phyloP scores from a whole-genome alignment of 2,329 filamentous ascomycete genomes.

The Mariannaea sp. region DNA sequence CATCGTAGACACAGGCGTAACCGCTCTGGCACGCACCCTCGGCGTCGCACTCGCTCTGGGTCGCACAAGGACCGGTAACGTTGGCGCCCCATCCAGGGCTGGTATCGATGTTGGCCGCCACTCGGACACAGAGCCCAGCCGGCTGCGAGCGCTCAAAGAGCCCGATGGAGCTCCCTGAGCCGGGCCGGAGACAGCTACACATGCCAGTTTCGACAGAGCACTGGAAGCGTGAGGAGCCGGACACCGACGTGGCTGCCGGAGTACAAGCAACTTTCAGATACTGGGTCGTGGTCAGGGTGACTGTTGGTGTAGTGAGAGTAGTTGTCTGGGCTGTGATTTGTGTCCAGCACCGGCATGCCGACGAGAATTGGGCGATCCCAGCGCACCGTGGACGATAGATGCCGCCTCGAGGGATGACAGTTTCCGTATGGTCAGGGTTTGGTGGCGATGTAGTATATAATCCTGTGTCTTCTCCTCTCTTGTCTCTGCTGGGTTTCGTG shows the following conservation, averaged over 20 bases:
- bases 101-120: conserved; percentile 11
- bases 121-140: conserved; percentile 21
- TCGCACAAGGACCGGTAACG: conserved; percentile 23
- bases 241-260: conserved; percentile 17
- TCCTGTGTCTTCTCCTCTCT: neutral
- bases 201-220: conserved; percentile 22
- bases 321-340: conserved; percentile 21
- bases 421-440: neutral
- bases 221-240: conserved; percentile 20
- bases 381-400: conserved; percentile 6
- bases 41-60: conserved; percentile 23
- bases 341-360: conserved; percentile 26
- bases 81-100: conserved; percentile 7
- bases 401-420: conserved; percentile 7
- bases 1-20: conserved; percentile 25
- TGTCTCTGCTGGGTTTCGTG: neutral
- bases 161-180: neutral
- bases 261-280: conserved; percentile 22
- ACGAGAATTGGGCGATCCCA: conserved; percentile 22
- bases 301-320: conserved; percentile 17
- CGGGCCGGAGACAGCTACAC: conserved; percentile 26
- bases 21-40: conserved; percentile 17
- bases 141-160: neutral
- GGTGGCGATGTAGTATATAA: neutral
- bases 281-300: conserved; percentile 20